These are phyloP conservation scores for Neurospora sp. DNA, from an alignment of 2,329 filamentous ascomycete genomes.

Conservation along the genomic window DNA sequence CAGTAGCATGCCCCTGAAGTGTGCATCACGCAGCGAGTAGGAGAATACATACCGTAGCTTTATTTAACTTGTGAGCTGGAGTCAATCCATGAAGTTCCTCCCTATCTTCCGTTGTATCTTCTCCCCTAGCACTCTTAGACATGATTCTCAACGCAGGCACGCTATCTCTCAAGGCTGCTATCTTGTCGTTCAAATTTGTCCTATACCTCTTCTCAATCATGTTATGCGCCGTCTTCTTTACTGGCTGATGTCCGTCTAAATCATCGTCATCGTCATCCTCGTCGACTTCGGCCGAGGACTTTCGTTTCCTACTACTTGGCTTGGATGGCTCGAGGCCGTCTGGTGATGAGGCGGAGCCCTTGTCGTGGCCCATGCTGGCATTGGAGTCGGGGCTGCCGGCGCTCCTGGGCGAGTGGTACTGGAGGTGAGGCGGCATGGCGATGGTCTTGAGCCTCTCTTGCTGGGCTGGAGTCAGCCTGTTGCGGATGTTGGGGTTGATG, in stretches of 20 bases:
- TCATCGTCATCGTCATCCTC: constrained; percentile 52
- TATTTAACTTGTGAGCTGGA: constrained; percentile 90
- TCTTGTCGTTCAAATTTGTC: constrained; percentile 95
- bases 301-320: constrained; percentile 52
- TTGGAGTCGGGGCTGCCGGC: constrained; percentile 49
- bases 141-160: constrained; percentile 84
- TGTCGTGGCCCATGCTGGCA: constrained; percentile 28
- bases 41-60: constrained; percentile 60
- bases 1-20: background rate
- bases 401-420: constrained; percentile 50
- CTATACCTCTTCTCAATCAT: constrained; percentile 97
- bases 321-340: constrained; percentile 39
- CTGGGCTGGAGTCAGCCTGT: constrained; percentile 45
- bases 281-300: constrained; percentile 50
- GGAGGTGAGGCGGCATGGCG: constrained; percentile 54
- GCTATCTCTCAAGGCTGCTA: constrained; percentile 81
- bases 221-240: constrained; percentile 93
- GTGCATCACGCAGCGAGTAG: background rate
- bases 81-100: constrained; percentile 75
- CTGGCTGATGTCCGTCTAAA: constrained; percentile 43
- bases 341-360: constrained; percentile 49
- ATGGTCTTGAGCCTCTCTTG: constrained; percentile 53
- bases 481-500: constrained; percentile 25
- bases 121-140: constrained; percentile 59
- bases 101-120: constrained; percentile 62